These are phyloP conservation scores for Cadophora luteo-olivacea DNA, from an alignment of 2,329 filamentous ascomycete genomes.

Conservation along the genomic window DNA sequence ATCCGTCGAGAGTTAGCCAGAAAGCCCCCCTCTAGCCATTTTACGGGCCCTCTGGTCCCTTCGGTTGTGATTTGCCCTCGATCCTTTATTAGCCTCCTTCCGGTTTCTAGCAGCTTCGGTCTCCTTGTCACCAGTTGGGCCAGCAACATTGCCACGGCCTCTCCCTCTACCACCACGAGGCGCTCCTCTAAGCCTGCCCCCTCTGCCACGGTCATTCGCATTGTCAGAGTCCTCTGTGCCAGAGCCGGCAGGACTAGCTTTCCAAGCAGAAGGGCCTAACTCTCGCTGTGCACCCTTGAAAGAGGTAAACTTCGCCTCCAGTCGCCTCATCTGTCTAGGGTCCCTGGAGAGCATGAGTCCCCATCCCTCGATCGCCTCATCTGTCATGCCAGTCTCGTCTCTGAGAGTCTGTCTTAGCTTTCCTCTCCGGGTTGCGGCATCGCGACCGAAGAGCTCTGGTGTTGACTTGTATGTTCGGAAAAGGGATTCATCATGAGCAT, in stretches of 20 bases:
- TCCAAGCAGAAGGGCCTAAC: conserved; percentile 71
- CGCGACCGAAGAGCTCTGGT: conserved; percentile 72
- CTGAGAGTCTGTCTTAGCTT: conserved; percentile 68
- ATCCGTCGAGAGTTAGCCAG: conserved; percentile 29
- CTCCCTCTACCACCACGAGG: conserved; percentile 56
- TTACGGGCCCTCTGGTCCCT: conserved; percentile 73
- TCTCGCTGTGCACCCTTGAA: conserved; percentile 72
- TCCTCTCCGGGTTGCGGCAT: conserved; percentile 71
- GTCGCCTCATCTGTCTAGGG: conserved; percentile 67
- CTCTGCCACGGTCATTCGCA: conserved; percentile 54
- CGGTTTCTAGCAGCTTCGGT: conserved; percentile 73
- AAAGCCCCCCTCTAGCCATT: conserved; percentile 62
- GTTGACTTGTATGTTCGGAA: conserved; percentile 74
- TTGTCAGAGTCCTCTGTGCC: conserved; percentile 63
- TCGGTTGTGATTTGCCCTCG: conserved; percentile 85
- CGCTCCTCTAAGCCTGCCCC: conserved; percentile 53
- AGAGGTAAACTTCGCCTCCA: conserved; percentile 74
- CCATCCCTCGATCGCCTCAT: conserved; percentile 95
- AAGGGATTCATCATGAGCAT: conserved; percentile 71
- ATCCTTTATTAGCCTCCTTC: conserved; percentile 85
- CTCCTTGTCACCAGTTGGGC: conserved; percentile 70
- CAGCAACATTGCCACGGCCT: conserved; percentile 65
- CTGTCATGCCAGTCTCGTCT: conserved; percentile 84
- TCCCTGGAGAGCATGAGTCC: conserved; percentile 82
- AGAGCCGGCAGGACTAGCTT: conserved; percentile 57